phyloP scores from a whole-genome alignment of 352 stramenopile species.

The Phytophthora melonis region DNA sequence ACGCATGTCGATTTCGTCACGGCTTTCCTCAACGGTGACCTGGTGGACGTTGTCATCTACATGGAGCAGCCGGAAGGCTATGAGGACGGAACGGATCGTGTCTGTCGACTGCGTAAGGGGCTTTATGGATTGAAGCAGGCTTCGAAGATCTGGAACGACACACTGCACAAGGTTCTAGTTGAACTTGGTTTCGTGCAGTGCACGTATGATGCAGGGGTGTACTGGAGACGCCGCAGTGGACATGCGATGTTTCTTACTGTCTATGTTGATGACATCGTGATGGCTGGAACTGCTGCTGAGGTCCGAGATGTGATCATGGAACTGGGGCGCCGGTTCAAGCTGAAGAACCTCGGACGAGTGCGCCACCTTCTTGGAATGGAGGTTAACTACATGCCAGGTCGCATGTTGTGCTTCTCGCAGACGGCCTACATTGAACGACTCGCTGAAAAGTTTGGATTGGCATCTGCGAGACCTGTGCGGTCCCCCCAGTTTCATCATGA shows the following conservation, averaged over 20 bases:
- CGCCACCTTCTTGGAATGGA: too few species aligned
- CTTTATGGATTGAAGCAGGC: slow-evolving; percentile 9
- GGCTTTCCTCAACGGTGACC: slow-evolving; percentile 4
- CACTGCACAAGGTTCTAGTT: slow-evolving; percentile 11
- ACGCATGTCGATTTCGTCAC: slow-evolving; percentile 2
- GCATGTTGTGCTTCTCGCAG: too few species aligned
- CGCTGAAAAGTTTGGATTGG: too few species aligned
- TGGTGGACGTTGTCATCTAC: slow-evolving; percentile 16
- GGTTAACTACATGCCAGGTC: too few species aligned
- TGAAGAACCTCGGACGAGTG: too few species aligned
- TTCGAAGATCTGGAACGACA: slow-evolving; percentile 20
- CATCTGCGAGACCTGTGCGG: slow-evolving; percentile 1
- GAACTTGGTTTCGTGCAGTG: slow-evolving; percentile 11
- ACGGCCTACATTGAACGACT: too few species aligned
- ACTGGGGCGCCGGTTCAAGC: too few species aligned
- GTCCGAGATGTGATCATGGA: neutral
- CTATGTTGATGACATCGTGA: slow-evolving; percentile 17
- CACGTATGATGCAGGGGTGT: slow-evolving; percentile 8
- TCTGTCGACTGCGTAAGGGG: slow-evolving; percentile 11
- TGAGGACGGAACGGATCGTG: slow-evolving; percentile 5
- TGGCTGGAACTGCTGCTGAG: neutral
- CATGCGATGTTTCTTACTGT: slow-evolving; percentile 11
- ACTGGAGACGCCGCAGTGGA: slow-evolving; percentile 1
- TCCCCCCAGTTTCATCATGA: slow-evolving; percentile 7
- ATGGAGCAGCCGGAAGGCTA: slow-evolving; percentile 23